A percentile compares a stretch with the other conserved stretches of the same genome.
Evolutionary conservation across 257 asterid genomes (phyloP).

Genomic region (Orobanche coerulescens): DNA sequence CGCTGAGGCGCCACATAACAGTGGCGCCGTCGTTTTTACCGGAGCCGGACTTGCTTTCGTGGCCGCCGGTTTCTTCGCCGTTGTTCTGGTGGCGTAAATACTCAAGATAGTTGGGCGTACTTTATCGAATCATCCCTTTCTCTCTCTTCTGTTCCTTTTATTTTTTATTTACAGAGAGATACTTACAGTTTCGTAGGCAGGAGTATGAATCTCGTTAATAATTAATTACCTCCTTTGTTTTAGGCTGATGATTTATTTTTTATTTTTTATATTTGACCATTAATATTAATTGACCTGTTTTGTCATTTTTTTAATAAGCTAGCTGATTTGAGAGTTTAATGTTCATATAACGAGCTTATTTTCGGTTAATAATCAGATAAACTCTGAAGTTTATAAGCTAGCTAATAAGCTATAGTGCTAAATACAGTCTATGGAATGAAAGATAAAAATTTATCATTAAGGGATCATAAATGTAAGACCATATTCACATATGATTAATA

Average conservation of each 20-base stretch:
- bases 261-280: background rate
- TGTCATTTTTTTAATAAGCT: background rate
- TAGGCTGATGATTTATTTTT: background rate
- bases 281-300: background rate
- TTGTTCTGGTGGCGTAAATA: conserved; percentile 24
- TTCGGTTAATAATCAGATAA: too few species aligned
- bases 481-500: too few species aligned
- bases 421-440: too few species aligned
- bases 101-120: background rate
- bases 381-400: too few species aligned
- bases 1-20: conserved; percentile 12
- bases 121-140: background rate
- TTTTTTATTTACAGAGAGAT: background rate
- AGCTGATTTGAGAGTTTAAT: too few species aligned
- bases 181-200: background rate
- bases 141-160: background rate
- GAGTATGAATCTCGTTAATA: background rate
- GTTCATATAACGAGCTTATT: too few species aligned
- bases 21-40: conserved; percentile 23
- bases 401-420: too few species aligned
- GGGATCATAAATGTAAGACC: too few species aligned
- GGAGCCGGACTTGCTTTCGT: conserved; percentile 20
- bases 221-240: background rate
- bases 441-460: too few species aligned
- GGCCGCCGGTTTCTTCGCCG: conserved; percentile 21